Percentiles rank a stretch among this genome's conserved stretches.
These are phyloP conservation scores for Fusarium cicatricum DNA, from an alignment of 2,329 filamentous ascomycete genomes.

Conservation along the genomic window DNA sequence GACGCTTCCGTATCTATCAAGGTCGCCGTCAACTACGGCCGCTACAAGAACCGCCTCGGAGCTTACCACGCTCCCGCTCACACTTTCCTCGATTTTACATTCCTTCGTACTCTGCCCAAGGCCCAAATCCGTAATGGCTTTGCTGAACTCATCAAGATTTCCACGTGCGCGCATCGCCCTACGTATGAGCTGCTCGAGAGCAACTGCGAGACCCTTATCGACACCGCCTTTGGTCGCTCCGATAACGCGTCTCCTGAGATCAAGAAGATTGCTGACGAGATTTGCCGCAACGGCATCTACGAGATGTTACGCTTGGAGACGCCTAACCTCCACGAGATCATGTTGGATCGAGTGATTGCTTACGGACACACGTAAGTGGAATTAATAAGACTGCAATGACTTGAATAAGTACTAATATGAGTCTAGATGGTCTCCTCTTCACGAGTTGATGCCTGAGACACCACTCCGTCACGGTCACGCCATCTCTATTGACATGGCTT, in stretches of 20 bases:
- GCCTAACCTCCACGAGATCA: constrained; percentile 77
- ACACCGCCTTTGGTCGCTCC: constrained; percentile 69
- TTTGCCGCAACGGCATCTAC: constrained; percentile 73
- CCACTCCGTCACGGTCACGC: constrained; percentile 77
- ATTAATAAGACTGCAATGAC: background rate
- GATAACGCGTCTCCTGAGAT: constrained; percentile 65
- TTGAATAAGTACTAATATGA: background rate
- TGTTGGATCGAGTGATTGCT: constrained; percentile 75
- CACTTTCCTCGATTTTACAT: constrained; percentile 78
- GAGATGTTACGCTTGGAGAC: constrained; percentile 80
- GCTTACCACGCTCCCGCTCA: constrained; percentile 77
- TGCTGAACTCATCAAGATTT: constrained; percentile 80
- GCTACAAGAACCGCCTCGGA: constrained; percentile 78
- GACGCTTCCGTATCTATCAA: constrained; percentile 81
- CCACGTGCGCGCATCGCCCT: constrained; percentile 70
- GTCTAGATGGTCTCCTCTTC: constrained; percentile 72
- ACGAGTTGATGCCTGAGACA: constrained; percentile 73
- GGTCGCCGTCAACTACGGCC: constrained; percentile 79
- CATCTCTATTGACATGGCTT: constrained; percentile 80
- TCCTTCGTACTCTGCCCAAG: constrained; percentile 71
- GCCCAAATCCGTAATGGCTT: constrained; percentile 78
- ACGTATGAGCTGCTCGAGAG: constrained; percentile 75
- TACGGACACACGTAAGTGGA: constrained; percentile 72
- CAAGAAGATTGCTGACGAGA: constrained; percentile 67
- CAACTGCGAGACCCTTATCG: constrained; percentile 73